These are phyloP conservation scores for Cyclotella cryptica DNA, from an alignment of 108 stramenopile species.

Conservation along the genomic window DNA sequence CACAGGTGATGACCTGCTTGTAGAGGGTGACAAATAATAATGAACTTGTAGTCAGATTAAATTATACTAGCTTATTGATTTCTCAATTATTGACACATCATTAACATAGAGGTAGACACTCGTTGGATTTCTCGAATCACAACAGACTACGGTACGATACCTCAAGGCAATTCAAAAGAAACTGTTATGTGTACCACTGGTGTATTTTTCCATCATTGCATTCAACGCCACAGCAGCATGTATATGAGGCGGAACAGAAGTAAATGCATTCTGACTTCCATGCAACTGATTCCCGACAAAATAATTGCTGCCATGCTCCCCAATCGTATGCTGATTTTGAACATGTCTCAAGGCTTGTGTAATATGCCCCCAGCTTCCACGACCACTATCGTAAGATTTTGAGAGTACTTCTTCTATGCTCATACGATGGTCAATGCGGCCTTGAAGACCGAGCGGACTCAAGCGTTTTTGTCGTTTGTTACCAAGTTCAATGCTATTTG, in stretches of 20 bases:
- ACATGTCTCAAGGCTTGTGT: slow-evolving; percentile 3
- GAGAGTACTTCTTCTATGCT: slow-evolving; percentile 29
- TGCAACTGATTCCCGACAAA: neutral
- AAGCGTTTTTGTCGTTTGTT: neutral
- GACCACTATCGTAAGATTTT: slow-evolving; percentile 13
- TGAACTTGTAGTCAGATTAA: neutral
- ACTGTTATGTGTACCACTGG: slow-evolving; percentile 24
- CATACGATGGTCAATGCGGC: slow-evolving; percentile 19
- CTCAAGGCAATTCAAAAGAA: slow-evolving; percentile 23
- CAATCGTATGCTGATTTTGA: slow-evolving; percentile 1
- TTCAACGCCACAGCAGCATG: slow-evolving; percentile 40
- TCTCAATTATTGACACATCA: neutral
- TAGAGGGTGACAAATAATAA: slow-evolving; percentile 5
- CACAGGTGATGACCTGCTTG: slow-evolving; percentile 56
- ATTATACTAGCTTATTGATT: neutral
- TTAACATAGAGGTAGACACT: neutral
- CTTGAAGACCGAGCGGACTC: slow-evolving; percentile 25
- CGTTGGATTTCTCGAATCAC: neutral
- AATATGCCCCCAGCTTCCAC: slow-evolving; percentile 31
- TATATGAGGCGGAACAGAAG: slow-evolving; percentile 24
- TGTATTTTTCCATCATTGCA: slow-evolving; percentile 32
- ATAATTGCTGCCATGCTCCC: neutral
- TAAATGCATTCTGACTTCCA: slow-evolving; percentile 7
- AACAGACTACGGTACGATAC: neutral
- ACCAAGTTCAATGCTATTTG: neutral